phyloP scores from a whole-genome alignment of 2,329 filamentous ascomycete genomes.

The Epichloe sylvatica region DNA sequence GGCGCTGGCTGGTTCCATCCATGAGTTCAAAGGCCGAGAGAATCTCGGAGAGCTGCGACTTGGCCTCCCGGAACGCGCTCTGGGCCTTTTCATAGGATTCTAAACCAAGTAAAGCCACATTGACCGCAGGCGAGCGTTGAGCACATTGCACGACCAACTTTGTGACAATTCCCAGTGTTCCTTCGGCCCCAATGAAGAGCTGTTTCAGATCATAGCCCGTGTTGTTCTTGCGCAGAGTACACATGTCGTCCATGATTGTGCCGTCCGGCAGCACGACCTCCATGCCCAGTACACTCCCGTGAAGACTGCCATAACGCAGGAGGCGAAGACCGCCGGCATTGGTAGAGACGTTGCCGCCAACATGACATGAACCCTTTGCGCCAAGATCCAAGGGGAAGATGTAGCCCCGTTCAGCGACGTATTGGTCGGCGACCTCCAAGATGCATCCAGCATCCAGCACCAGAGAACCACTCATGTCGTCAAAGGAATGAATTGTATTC shows the following conservation, averaged over 20 bases:
- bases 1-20: conserved; percentile 68
- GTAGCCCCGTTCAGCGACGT: conserved; percentile 66
- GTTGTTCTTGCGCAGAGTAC: conserved; percentile 89
- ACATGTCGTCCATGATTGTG: conserved; percentile 79
- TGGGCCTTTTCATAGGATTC: conserved; percentile 84
- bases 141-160: conserved; percentile 81
- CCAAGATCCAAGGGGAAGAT: conserved; percentile 92
- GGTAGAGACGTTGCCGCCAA: conserved; percentile 90
- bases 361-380: conserved; percentile 91
- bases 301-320: conserved; percentile 83
- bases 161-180: conserved; percentile 89
- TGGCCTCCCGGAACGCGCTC: conserved; percentile 74
- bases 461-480: conserved; percentile 80
- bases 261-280: conserved; percentile 91
- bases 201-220: conserved; percentile 97
- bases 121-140: conserved; percentile 72
- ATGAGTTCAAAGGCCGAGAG: conserved; percentile 96
- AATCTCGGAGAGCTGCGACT: conserved; percentile 82
- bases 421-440: conserved; percentile 76
- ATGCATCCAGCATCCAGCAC: conserved; percentile 87
- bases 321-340: conserved; percentile 88
- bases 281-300: conserved; percentile 82
- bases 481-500: conserved; percentile 83
- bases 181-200: conserved; percentile 89
- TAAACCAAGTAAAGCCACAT: conserved; percentile 88